Evolutionary conservation across 768 basidiomycete genomes (phyloP), one percentile per base, ranked within the genome.

Genomic region (Mycena capillaripes): DNA sequence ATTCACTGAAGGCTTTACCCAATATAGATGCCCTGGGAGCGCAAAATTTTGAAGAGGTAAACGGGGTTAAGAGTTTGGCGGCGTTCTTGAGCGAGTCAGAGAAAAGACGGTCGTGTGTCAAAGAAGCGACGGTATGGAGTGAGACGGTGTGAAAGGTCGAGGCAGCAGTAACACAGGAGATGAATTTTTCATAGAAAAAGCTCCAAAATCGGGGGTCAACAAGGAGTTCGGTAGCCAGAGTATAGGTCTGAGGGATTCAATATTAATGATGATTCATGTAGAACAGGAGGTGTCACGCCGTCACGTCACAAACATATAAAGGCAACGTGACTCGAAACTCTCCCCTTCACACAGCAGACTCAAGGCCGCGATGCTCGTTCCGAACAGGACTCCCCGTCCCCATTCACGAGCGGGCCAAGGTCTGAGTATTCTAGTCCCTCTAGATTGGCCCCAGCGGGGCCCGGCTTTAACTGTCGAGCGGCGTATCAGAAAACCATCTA

Each of bases 351-450:
- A 71, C 70, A 69, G 70, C 70, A 69, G 74, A 75, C 63, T 40
- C 38, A 92, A 93, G 86, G 89, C 90, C 86, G 89, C 90, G 86
- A 90, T 82, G 90, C 91, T 92, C 90, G 89, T 83, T 74, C 82
- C 90, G 78, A 75, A 89, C 88, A 85, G 85, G 86, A 84, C 76
- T 68, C 40, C 52, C 23, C 72, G 68, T 82, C 78, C 77, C 72
- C 70, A 66, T 74, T 91, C 81, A 86, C 90, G 90, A 92, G 91
- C 91, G 91, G 92, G 92, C 88, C 86, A 93, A 93, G 91, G 92
- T 93, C 91, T 91, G 92, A 93, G 91, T 81, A 88, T 90, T 89
- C 78, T 70, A 89, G 83, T 89, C 89, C 88, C 87, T 87, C 86
- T 86, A 67, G 88, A 89, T 87, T 76, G 90, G 82, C 87, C 84